Conservation (phyloP, 805 yeast genomes). For the Pichia gijzeniarum region DNA sequence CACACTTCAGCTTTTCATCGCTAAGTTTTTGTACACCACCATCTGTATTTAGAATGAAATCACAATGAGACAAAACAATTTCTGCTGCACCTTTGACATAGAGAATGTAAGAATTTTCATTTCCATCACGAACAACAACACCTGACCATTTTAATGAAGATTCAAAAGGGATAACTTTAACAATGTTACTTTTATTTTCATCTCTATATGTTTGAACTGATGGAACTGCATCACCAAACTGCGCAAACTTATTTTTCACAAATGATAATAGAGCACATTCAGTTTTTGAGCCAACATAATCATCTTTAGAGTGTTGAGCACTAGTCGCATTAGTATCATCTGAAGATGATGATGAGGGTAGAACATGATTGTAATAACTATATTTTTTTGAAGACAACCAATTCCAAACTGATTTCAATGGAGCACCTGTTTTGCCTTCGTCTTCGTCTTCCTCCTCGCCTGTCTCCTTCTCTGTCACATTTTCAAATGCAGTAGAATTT, state of each 20-base stretch:
- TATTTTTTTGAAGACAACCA: neutral
- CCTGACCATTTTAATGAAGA: constrained; percentile 78
- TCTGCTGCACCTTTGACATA: constrained; percentile 88
- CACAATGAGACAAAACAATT: constrained; percentile 54
- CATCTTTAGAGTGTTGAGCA: constrained; percentile 1
- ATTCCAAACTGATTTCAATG: constrained; percentile 5
- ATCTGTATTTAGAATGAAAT: constrained; percentile 48
- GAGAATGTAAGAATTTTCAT: constrained; percentile 50
- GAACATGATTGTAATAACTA: neutral
- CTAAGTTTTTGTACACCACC: constrained; percentile 58
- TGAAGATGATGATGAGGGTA: constrained; percentile 1
- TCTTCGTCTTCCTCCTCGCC: neutral
- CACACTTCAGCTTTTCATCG: constrained; percentile 39
- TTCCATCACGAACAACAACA: constrained; percentile 68
- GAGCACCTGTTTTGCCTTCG: too few relatives aligned
- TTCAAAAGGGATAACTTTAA: constrained; percentile 68
- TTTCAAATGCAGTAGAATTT: constrained; percentile 90
- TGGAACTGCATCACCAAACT: constrained; percentile 31
- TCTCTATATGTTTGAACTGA: constrained; percentile 62
- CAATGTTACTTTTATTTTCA: constrained; percentile 62
- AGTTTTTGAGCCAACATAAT: constrained; percentile 84
- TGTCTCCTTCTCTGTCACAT: constrained; percentile 27
- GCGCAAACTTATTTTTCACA: constrained; percentile 51
- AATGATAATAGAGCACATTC: constrained; percentile 80
- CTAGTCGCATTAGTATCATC: neutral